Percentiles rank a stretch among this genome's conserved stretches.
phyloP scores from a whole-genome alignment of 331 rosid species.

The Malus hybrid region DNA sequence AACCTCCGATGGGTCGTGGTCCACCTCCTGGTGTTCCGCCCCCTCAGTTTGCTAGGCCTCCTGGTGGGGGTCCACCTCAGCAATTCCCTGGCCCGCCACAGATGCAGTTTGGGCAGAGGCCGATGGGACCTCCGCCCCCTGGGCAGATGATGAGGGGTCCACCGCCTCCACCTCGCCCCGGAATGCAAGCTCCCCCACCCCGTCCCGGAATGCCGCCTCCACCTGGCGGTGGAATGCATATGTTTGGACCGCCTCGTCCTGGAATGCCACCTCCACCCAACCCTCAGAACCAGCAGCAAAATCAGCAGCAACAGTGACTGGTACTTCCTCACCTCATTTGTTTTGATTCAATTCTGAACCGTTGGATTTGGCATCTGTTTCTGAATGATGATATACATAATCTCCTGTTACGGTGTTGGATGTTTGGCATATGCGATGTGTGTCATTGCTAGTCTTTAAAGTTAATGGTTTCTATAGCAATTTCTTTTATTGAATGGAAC shows the following conservation, averaged over 20 bases:
- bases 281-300: conserved; percentile 68
- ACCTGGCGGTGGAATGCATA: conserved; percentile 71
- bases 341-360: neutral
- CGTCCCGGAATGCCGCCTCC: conserved; percentile 93
- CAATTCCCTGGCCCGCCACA: conserved; percentile 49
- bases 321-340: conserved; percentile 4
- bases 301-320: conserved; percentile 54
- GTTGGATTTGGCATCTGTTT: neutral
- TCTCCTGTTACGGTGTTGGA: no score
- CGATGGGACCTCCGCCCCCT: conserved; percentile 96
- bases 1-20: conserved; percentile 53
- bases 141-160: conserved; percentile 98
- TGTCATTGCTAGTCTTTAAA: no score
- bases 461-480: no score
- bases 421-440: no score
- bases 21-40: conserved; percentile 66
- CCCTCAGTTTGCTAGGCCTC: conserved; percentile 60
- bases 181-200: conserved; percentile 81
- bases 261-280: conserved; percentile 92
- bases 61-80: conserved; percentile 54
- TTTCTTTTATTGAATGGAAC: no score
- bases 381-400: neutral
- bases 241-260: conserved; percentile 81
- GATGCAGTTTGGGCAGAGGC: conserved; percentile 76
- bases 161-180: conserved; percentile 73